Conservation (phyloP, 495 filamentous ascomycete species). For the Halenospora varia region DNA sequence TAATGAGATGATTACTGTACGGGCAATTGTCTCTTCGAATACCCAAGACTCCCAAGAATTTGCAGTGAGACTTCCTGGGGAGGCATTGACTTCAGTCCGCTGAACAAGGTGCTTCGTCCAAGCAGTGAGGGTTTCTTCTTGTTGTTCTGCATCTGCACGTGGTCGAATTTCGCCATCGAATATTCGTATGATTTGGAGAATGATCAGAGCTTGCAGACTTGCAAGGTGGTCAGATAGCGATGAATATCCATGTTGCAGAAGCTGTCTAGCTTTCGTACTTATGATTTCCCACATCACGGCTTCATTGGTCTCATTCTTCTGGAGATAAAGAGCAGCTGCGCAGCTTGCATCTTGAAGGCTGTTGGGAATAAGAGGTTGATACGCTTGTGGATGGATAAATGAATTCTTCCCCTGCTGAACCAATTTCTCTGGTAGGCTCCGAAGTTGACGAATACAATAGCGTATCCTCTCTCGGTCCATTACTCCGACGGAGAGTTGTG, state of each 20-base stretch:
- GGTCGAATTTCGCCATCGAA: slow-evolving; percentile 54
- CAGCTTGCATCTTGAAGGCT: slow-evolving; percentile 2
- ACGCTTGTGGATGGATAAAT: slow-evolving; percentile 8
- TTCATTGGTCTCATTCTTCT: slow-evolving; percentile 6
- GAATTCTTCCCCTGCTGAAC: neutral
- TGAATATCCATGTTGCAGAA: neutral
- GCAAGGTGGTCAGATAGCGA: slow-evolving; percentile 33
- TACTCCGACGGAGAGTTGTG: neutral
- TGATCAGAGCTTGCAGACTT: slow-evolving; percentile 41
- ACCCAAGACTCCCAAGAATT: slow-evolving; percentile 36
- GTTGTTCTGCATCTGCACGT: slow-evolving; percentile 39
- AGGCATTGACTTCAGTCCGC: slow-evolving; percentile 1
- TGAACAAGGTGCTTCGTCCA: slow-evolving; percentile 38
- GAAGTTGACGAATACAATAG: slow-evolving; percentile 1
- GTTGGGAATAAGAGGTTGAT: neutral
- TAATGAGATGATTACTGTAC: slow-evolving; percentile 35
- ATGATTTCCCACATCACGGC: slow-evolving; percentile 5
- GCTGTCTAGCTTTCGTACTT: neutral
- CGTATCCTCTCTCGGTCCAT: slow-evolving; percentile 3
- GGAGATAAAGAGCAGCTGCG: neutral
- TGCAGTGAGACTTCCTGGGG: neutral
- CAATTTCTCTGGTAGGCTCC: neutral
- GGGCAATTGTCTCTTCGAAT: slow-evolving; percentile 34
- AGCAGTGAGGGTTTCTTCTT: slow-evolving; percentile 36
- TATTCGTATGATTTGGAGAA: slow-evolving; percentile 52